phyloP scores from a whole-genome alignment of 2,329 filamentous ascomycete genomes.

The Verticillium albo-atrum region DNA sequence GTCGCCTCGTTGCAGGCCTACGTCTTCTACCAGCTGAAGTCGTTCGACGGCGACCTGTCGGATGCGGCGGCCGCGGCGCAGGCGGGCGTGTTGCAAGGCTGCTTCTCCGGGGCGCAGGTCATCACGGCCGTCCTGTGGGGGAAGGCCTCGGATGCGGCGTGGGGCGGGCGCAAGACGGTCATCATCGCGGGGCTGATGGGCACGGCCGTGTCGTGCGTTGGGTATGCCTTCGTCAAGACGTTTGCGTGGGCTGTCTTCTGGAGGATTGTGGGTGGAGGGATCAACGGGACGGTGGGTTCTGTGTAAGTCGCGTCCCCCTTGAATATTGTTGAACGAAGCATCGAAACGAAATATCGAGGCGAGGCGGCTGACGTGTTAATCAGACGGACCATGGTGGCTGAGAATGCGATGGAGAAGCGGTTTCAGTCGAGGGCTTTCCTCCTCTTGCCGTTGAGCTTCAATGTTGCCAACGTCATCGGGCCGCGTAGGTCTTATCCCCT shows the following conservation, averaged over 20 bases:
- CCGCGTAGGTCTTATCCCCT: constrained; percentile 27
- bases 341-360: not conserved
- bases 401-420: constrained; percentile 40
- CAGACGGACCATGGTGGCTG: constrained; percentile 43
- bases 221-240: constrained; percentile 65
- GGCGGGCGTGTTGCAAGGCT: constrained; percentile 53
- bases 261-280: constrained; percentile 56
- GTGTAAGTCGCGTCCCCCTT: constrained; percentile 29
- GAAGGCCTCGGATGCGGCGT: constrained; percentile 28
- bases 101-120: constrained; percentile 71
- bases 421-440: constrained; percentile 42
- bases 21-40: constrained; percentile 71
- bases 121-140: constrained; percentile 61
- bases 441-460: constrained; percentile 41
- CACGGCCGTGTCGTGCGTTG: constrained; percentile 61
- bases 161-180: constrained; percentile 62
- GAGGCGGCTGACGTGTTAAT: not conserved
- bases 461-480: constrained; percentile 37
- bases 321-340: no score
- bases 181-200: constrained; percentile 67
- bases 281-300: constrained; percentile 44
- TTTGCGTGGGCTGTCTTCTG: constrained; percentile 63
- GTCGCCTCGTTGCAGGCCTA: constrained; percentile 66
- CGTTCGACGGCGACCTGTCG: constrained; percentile 52
- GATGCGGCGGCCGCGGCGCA: constrained; percentile 48